Evolutionary conservation across 495 filamentous ascomycete genomes (phyloP), one percentile per base, ranked within the genome.

Genomic region (Aspergillus mulundensis): DNA sequence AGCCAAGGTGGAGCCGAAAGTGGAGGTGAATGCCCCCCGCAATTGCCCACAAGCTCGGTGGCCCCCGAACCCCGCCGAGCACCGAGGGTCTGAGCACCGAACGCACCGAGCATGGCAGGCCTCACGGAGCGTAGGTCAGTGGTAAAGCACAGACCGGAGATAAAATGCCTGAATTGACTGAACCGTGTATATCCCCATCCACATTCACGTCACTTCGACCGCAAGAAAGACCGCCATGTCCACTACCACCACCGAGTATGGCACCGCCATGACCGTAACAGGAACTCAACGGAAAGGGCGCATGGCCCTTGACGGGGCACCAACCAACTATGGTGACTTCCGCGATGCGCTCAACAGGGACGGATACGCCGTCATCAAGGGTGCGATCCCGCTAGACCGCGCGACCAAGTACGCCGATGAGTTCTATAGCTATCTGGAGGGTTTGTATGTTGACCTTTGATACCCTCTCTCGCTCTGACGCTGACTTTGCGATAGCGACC

Each of bases 361-460:
- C 51, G 76, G 76, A 10, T 79, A 64, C 59, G 72, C 68, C 12
- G 70, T 79, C 1, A 67, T 77, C 54, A 79, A 77, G 54, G 71
- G 71, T 15, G 76, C 75, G 1, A 69, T 79, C 39, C 72, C 76
- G 1, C 53, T 53, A 15, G 71, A 72, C 23, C 63, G 64, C 8
- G 76, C 76, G 7, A 39, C 65, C 19, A 61, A 64, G 16, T 77
- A 74, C n/a, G 32, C 32, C 8, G 32, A 36, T 14, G 6, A 36
- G 11, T 70, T 76, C 58, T 66, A 67, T 38, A 51, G 56, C 14
- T 77, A 67, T 58, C 57, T 77, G 1, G 73, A 77, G 52, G 59
- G 59, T 40, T 73, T 73, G 69, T 73, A 58, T 43, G 57, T 41
- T 15, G 6, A 18, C 7, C 2, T 36, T 15, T 36, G 28, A 10